Conservation (phyloP, 1,284 basidiomycete species). For the Ustilago hordei region DNA sequence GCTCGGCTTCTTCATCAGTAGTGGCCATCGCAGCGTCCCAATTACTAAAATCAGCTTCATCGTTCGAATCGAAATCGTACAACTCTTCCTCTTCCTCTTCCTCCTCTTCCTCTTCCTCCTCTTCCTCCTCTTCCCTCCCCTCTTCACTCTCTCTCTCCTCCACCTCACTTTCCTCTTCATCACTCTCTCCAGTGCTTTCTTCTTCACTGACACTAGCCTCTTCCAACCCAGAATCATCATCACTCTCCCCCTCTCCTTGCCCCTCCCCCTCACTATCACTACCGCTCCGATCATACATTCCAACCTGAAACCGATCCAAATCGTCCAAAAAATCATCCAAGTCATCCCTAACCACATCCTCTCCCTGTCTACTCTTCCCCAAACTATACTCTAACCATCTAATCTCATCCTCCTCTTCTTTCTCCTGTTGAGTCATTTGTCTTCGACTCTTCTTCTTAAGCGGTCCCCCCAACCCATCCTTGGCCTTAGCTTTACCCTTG, state of each 20-base stretch:
- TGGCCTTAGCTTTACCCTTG: slow-evolving; percentile 19
- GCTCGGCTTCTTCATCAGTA: slow-evolving; percentile 39
- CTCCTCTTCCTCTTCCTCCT: slow-evolving; percentile 18
- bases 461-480: slow-evolving; percentile 11
- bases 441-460: slow-evolving; percentile 37
- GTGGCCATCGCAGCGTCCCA: slow-evolving; percentile 57
- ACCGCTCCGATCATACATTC: slow-evolving; percentile 43
- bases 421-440: slow-evolving; percentile 56
- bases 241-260: slow-evolving; percentile 15
- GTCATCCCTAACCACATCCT: slow-evolving; percentile 52
- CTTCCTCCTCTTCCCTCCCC: slow-evolving; percentile 7
- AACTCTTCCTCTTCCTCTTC: slow-evolving; percentile 28
- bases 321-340: slow-evolving; percentile 62
- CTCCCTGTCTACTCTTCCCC: slow-evolving; percentile 31
- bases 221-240: slow-evolving; percentile 25
- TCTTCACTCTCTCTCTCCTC: slow-evolving; percentile 4
- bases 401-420: slow-evolving; percentile 68
- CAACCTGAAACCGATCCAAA: slow-evolving; percentile 57
- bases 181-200: slow-evolving; percentile 12
- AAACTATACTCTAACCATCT: slow-evolving; percentile 66
- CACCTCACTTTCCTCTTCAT: slow-evolving; percentile 19
- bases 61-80: slow-evolving; percentile 49
- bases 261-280: slow-evolving; percentile 9
- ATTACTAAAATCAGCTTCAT: slow-evolving; percentile 49
- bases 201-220: slow-evolving; percentile 21